phyloP scores from a whole-genome alignment of 1,284 basidiomycete species.

The Lignosus rhinocerotis region DNA sequence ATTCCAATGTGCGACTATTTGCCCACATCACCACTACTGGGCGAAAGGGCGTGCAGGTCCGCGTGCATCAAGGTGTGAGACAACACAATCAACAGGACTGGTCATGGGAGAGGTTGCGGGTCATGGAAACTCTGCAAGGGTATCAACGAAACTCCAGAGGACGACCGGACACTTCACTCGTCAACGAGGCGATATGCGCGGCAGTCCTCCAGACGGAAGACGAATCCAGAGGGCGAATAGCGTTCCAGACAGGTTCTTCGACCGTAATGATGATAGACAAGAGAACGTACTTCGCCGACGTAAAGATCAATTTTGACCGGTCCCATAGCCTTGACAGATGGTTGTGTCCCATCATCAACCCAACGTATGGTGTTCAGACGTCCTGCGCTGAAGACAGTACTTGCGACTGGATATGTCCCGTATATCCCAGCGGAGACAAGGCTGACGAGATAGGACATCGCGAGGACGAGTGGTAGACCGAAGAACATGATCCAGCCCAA shows the following conservation, averaged over 20 bases:
- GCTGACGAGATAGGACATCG: not conserved
- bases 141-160: too few relatives aligned
- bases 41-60: too few relatives aligned
- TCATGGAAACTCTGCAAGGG: too few relatives aligned
- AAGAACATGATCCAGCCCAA: not conserved
- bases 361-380: constrained; percentile 42
- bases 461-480: not conserved
- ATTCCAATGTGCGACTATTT: too few relatives aligned
- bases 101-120: too few relatives aligned
- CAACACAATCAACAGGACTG: too few relatives aligned
- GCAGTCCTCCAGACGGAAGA: not conserved
- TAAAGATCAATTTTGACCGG: constrained; percentile 44
- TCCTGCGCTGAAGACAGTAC: constrained; percentile 45
- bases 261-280: not conserved
- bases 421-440: constrained; percentile 38
- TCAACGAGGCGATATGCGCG: too few relatives aligned
- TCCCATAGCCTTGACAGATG: constrained; percentile 42
- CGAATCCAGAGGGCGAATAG: too few relatives aligned
- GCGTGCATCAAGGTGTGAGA: too few relatives aligned
- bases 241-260: not conserved
- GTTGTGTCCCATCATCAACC: constrained; percentile 45
- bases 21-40: too few relatives aligned
- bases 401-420: constrained; percentile 48
- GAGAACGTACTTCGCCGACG: constrained; percentile 38
- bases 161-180: too few relatives aligned